Evolutionary conservation across 2,329 filamentous ascomycete species (phyloP).

Genomic region (Dothiorella sarmentorum): DNA sequence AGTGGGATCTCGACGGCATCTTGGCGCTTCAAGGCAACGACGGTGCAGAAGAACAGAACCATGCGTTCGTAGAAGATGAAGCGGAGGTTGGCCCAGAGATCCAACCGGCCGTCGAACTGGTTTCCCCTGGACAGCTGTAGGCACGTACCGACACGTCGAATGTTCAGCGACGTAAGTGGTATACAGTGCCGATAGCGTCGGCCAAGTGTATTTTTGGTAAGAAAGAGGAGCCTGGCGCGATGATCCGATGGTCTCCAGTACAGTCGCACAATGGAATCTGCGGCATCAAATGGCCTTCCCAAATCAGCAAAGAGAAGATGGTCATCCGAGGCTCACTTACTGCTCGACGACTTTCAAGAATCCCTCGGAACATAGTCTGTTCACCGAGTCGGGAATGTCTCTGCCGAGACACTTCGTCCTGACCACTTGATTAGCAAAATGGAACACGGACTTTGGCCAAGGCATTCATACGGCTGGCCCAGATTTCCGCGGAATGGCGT

Average conservation of each 20-base stretch:
- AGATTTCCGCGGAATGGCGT: constrained; percentile 34
- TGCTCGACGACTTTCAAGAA: constrained; percentile 42
- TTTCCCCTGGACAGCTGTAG: constrained; percentile 41
- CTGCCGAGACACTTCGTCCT: constrained; percentile 35
- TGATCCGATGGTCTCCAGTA: constrained; percentile 51
- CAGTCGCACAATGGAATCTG: constrained; percentile 46
- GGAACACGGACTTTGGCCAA: constrained; percentile 3
- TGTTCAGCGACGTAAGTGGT: constrained; percentile 47
- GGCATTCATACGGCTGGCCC: constrained; percentile 24
- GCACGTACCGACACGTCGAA: constrained; percentile 40
- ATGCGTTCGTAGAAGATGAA: constrained; percentile 57
- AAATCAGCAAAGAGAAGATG: not conserved
- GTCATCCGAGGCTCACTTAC: constrained; percentile 20
- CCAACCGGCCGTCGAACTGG: constrained; percentile 39
- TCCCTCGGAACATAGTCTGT: constrained; percentile 35
- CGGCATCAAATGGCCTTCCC: constrained; percentile 46
- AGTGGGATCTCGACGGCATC: constrained; percentile 43
- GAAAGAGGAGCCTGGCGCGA: constrained; percentile 54
- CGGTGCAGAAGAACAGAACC: constrained; percentile 56
- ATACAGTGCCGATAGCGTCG: constrained; percentile 46
- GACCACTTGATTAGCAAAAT: constrained; percentile 11
- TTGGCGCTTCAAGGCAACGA: constrained; percentile 57
- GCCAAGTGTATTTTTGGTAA: constrained; percentile 40
- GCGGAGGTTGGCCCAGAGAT: constrained; percentile 53
- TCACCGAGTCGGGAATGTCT: constrained; percentile 34